These are phyloP conservation scores for Aspergillus sp. DNA, from an alignment of 2,329 filamentous ascomycete species.

Conservation along the genomic window DNA sequence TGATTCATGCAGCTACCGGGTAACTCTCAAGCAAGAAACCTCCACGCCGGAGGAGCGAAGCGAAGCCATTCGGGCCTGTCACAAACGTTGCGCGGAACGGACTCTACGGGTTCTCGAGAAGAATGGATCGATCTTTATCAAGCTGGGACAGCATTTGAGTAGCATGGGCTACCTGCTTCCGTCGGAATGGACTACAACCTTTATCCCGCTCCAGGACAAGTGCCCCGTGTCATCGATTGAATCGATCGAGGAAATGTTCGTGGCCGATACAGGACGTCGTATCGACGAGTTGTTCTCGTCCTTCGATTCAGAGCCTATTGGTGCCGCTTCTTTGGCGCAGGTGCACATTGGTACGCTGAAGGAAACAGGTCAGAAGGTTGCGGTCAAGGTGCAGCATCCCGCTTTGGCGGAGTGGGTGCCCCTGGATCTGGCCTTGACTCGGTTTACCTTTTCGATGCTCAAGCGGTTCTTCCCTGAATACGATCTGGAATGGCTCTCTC, in stretches of 20 bases:
- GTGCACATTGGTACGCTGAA: constrained; percentile 86
- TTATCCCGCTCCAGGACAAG: constrained; percentile 92
- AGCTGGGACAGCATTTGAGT: constrained; percentile 92
- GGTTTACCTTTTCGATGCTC: constrained; percentile 84
- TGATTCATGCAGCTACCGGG: constrained; percentile 69
- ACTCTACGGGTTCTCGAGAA: constrained; percentile 86
- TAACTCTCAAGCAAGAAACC: constrained; percentile 70
- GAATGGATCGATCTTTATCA: constrained; percentile 98
- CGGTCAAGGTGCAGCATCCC: constrained; percentile 96
- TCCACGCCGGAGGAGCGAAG: constrained; percentile 66
- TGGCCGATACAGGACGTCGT: constrained; percentile 74
- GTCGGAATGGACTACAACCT: constrained; percentile 89
- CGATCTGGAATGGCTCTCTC: constrained; percentile 91
- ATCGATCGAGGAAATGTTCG: constrained; percentile 84
- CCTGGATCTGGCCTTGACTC: constrained; percentile 81
- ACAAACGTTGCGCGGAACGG: constrained; percentile 87
- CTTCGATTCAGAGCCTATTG: constrained; percentile 79
- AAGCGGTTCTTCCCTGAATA: constrained; percentile 97
- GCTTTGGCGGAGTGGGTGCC: constrained; percentile 84
- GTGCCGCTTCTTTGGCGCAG: constrained; percentile 90
- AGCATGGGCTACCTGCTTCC: constrained; percentile 95
- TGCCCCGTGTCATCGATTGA: constrained; percentile 90
- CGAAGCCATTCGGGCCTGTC: constrained; percentile 76
- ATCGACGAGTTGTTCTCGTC: constrained; percentile 83
- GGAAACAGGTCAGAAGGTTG: constrained; percentile 80